phyloP scores from a whole-genome alignment of 2,329 filamentous ascomycete species.

The Xylaria hypoxylon region DNA sequence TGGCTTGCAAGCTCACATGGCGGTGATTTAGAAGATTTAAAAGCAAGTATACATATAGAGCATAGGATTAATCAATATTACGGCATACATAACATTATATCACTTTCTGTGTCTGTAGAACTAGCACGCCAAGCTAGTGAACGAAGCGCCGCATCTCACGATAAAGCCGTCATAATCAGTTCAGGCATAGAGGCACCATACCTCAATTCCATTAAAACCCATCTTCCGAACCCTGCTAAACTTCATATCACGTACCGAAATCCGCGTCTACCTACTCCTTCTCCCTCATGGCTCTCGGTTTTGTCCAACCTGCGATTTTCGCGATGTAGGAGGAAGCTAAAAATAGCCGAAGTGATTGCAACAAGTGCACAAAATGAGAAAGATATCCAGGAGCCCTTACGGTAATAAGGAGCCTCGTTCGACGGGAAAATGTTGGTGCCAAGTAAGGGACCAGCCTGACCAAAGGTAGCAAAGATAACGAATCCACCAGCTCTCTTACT shows the following conservation, averaged over 20 bases:
- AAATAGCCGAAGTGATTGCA: slow-evolving; percentile 32
- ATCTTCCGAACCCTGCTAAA: not conserved
- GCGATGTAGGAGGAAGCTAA: slow-evolving; percentile 33
- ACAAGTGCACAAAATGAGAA: slow-evolving; percentile 47
- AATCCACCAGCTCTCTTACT: slow-evolving; percentile 53
- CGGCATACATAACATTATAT: not conserved
- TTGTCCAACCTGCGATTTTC: slow-evolving; percentile 37
- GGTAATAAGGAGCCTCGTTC: slow-evolving; percentile 51
- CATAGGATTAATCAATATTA: not conserved
- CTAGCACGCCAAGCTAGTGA: not conserved
- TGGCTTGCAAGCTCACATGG: slow-evolving; percentile 55
- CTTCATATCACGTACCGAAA: slow-evolving; percentile 39
- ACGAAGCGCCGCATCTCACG: not conserved
- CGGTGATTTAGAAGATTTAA: slow-evolving; percentile 47
- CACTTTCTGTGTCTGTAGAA: not conserved
- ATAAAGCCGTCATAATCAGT: not conserved
- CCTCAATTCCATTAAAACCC: not conserved
- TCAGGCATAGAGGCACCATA: not conserved
- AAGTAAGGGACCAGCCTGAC: slow-evolving; percentile 51
- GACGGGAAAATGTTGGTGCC: slow-evolving; percentile 52
- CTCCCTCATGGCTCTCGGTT: slow-evolving; percentile 5
- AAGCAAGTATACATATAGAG: too few species aligned
- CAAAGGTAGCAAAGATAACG: slow-evolving; percentile 54
- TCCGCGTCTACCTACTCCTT: not conserved
- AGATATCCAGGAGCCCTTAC: slow-evolving; percentile 53